A percentile compares a stretch with the other conserved stretches of the same genome.
phyloP scores from a whole-genome alignment of 2,329 filamentous ascomycete genomes.

The Bisporella sp. region DNA sequence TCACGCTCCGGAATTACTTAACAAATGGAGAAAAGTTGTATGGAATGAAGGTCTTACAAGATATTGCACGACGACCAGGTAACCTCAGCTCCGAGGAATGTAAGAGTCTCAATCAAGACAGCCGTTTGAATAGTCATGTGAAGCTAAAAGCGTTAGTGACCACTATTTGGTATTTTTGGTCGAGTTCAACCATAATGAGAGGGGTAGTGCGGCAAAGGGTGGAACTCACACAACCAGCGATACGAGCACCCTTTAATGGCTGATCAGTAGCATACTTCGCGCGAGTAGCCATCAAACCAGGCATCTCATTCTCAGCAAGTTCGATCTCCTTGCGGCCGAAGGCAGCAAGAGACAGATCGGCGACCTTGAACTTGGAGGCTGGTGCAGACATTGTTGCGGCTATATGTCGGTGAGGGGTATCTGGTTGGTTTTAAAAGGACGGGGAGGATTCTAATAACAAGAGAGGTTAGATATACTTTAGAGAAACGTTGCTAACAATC shows the following conservation, averaged over 20 bases:
- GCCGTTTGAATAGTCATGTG: constrained; percentile 91
- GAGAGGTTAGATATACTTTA: too few species aligned
- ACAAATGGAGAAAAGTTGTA: constrained; percentile 37
- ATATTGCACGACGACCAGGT: constrained; percentile 99
- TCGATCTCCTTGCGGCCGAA: constrained; percentile 99
- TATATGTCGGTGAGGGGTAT: too few species aligned
- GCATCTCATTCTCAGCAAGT: constrained; percentile 94
- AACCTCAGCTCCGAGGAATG: constrained; percentile 89
- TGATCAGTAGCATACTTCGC: constrained; percentile 87
- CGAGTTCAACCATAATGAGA: constrained; percentile 1
- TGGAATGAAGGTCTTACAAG: constrained; percentile 54
- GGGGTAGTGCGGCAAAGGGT: background rate
- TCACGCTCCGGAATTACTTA: too few species aligned
- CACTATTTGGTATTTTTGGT: background rate
- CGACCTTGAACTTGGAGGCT: constrained; percentile 49
- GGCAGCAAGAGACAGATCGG: constrained; percentile 93
- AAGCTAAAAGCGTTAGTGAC: too few species aligned
- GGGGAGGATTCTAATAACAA: too few species aligned
- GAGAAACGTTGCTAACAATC: too few species aligned
- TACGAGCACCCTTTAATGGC: constrained; percentile 88
- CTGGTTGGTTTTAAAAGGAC: too few species aligned
- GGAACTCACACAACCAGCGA: constrained; percentile 77
- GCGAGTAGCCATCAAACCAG: constrained; percentile 93
- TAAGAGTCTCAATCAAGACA: constrained; percentile 97
- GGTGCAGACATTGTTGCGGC: constrained; percentile 26